These are phyloP conservation scores for Groenewaldozyma salmanticensis DNA, from an alignment of 805 yeast species.

Conservation along the genomic window DNA sequence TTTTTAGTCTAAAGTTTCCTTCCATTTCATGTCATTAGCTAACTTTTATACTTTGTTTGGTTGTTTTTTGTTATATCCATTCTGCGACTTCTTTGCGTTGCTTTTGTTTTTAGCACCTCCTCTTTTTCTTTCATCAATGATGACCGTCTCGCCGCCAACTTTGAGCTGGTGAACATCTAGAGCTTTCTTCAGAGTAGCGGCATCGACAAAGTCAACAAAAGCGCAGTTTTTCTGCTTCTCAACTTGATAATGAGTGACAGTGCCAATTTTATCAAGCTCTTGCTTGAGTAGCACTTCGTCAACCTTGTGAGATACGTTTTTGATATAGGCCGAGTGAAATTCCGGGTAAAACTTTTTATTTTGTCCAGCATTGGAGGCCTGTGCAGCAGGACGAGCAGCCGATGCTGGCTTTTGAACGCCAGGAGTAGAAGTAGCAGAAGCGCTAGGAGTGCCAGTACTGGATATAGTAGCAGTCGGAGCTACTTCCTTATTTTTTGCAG, in stretches of 20 bases:
- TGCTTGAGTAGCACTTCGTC: slow-evolving; percentile 20
- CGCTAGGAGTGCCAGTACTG: slow-evolving; percentile 8
- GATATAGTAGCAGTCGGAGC: slow-evolving; percentile 9
- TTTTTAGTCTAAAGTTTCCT: slow-evolving; percentile 2
- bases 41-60: background rate
- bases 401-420: slow-evolving; percentile 1
- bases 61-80: background rate
- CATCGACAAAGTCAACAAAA: slow-evolving; percentile 29
- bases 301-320: slow-evolving; percentile 23
- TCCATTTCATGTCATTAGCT: background rate
- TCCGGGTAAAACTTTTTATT: slow-evolving; percentile 11
- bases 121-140: slow-evolving; percentile 26
- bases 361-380: background rate
- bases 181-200: slow-evolving; percentile 22
- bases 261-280: slow-evolving; percentile 25
- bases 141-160: slow-evolving; percentile 23
- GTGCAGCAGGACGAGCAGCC: background rate
- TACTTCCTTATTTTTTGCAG: slow-evolving; percentile 6
- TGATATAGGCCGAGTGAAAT: slow-evolving; percentile 29
- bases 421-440: slow-evolving; percentile 7
- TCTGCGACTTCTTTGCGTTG: slow-evolving; percentile 5
- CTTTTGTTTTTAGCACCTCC: slow-evolving; percentile 19
- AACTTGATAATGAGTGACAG: slow-evolving; percentile 27
- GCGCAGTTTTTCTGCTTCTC: slow-evolving; percentile 25
- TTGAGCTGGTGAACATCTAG: slow-evolving; percentile 22